Conservation (phyloP, 805 yeast species). For the Teunomyces tritomae region DNA sequence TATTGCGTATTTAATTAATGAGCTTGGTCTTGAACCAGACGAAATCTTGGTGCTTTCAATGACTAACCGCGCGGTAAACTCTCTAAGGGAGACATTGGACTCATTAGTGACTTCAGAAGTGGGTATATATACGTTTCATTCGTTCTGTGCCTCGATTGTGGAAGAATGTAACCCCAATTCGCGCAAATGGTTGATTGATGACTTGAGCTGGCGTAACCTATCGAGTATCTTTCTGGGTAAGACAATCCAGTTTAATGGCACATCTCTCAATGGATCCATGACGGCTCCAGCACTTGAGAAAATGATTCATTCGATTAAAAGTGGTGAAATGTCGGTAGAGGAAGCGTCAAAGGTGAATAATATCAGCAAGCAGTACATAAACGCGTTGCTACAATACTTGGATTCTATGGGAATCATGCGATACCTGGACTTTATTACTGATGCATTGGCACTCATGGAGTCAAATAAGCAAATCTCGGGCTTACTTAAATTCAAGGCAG, state of each 20-base stretch:
- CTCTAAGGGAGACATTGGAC: conserved; percentile 32
- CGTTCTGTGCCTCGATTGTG: conserved; percentile 52
- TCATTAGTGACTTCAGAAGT: conserved; percentile 31
- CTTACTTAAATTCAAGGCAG: conserved; percentile 26
- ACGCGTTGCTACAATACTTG: conserved; percentile 25
- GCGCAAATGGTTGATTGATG: conserved; percentile 45
- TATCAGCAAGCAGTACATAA: conserved; percentile 26
- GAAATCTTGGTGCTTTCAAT: conserved; percentile 62
- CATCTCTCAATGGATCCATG: conserved; percentile 20
- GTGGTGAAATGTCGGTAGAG: conserved; percentile 17
- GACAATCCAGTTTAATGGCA: conserved; percentile 25
- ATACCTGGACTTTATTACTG: conserved; percentile 34
- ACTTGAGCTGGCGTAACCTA: conserved; percentile 47
- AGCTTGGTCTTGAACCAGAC: conserved; percentile 41
- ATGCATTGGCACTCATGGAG: conserved; percentile 28
- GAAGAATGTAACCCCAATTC: conserved; percentile 29
- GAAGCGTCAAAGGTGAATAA: conserved; percentile 22
- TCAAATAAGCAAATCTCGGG: conserved; percentile 15
- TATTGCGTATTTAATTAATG: conserved; percentile 44
- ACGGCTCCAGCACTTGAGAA: conserved; percentile 22
- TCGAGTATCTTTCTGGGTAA: conserved; percentile 35
- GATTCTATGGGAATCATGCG: conserved; percentile 33
- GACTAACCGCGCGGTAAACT: conserved; percentile 67
- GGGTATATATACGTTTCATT: conserved; percentile 60
- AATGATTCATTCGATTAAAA: conserved; percentile 21